phyloP scores from a whole-genome alignment of 108 stramenopile species.

The Discostella pseudostelligera region DNA sequence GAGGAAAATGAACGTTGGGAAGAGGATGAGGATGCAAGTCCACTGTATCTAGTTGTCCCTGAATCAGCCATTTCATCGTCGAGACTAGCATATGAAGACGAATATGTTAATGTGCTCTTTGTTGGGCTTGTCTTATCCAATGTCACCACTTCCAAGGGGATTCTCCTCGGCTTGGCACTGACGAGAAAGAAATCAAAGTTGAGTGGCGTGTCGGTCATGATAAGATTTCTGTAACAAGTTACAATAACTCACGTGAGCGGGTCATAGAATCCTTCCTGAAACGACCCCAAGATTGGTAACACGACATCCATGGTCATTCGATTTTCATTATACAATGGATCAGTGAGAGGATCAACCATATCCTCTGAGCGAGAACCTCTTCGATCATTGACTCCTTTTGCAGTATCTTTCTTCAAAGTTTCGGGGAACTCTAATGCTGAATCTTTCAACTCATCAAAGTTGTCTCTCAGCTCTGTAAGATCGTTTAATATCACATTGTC shows the following conservation, averaged over 20 bases:
- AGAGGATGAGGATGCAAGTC: constrained; percentile 42
- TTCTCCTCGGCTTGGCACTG: constrained; percentile 66
- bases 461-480: constrained; percentile 50
- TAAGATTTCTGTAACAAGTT: background rate
- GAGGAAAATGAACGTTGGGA: constrained; percentile 49
- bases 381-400: constrained; percentile 1
- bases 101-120: constrained; percentile 53
- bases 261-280: constrained; percentile 85
- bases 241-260: constrained; percentile 54
- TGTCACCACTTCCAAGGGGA: constrained; percentile 82
- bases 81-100: constrained; percentile 50
- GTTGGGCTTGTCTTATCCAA: constrained; percentile 56
- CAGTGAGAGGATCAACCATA: constrained; percentile 15
- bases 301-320: constrained; percentile 52
- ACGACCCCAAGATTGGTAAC: constrained; percentile 75
- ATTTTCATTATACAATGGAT: constrained; percentile 31
- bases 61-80: constrained; percentile 33
- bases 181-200: background rate
- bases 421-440: constrained; percentile 38
- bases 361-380: constrained; percentile 23
- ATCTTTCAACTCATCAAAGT: constrained; percentile 46
- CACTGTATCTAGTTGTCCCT: constrained; percentile 44
- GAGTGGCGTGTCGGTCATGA: background rate
- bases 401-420: constrained; percentile 22
- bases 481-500: constrained; percentile 53